Percentiles rank a stretch among this genome's conserved stretches.
Evolutionary conservation across 192 early-diverging fungal species (phyloP).

Genomic region (Dissophora globulifera): DNA sequence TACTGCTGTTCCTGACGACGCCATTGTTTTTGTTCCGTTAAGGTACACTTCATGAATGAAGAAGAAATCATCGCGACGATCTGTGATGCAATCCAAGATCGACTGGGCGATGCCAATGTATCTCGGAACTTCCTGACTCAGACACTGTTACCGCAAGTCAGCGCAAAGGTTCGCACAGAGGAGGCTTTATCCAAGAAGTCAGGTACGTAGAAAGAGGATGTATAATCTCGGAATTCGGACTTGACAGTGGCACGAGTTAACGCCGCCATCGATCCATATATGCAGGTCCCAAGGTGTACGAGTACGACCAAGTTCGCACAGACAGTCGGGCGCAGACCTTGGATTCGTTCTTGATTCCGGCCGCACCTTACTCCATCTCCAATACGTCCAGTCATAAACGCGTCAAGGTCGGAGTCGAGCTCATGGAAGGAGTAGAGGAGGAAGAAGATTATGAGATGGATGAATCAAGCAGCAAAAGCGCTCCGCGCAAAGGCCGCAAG

Average conservation of each 20-base stretch:
- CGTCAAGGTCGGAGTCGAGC: slow-evolving; percentile 13
- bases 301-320: slow-evolving; percentile 87
- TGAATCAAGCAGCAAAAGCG: neutral
- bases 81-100: slow-evolving; percentile 73
- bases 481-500: neutral
- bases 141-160: slow-evolving; percentile 49
- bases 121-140: slow-evolving; percentile 83
- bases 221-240: neutral
- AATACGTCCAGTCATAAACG: slow-evolving; percentile 21
- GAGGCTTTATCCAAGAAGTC: slow-evolving; percentile 23
- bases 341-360: slow-evolving; percentile 67
- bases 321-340: slow-evolving; percentile 84
- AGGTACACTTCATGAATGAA: slow-evolving; percentile 94
- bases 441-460: slow-evolving; percentile 30
- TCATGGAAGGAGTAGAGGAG: neutral
- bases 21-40: too few relatives aligned
- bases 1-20: too few relatives aligned
- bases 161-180: slow-evolving; percentile 3
- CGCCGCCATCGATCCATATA: too few relatives aligned
- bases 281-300: slow-evolving; percentile 58
- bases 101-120: slow-evolving; percentile 73
- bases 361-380: slow-evolving; percentile 15
- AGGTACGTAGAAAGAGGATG: neutral
- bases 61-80: slow-evolving; percentile 81
- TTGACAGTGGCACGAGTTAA: neutral